Conservation (phyloP, 2,329 filamentous ascomycete genomes). For the Pseudogymnoascus sp. region DNA sequence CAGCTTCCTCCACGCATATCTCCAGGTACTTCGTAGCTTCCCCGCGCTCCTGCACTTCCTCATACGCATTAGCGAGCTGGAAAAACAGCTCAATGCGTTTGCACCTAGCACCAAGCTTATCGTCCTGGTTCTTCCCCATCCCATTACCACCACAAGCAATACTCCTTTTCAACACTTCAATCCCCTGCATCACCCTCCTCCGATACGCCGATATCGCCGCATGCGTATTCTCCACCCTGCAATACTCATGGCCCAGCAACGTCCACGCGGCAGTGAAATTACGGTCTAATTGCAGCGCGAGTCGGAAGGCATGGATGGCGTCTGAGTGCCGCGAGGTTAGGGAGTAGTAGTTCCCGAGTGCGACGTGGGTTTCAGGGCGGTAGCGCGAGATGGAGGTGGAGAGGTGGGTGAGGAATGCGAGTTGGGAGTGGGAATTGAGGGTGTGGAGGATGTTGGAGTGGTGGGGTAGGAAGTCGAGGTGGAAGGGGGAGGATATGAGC, state of each 20-base stretch:
- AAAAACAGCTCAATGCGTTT: not conserved
- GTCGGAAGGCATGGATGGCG: slow-evolving; percentile 36
- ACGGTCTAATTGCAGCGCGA: not conserved
- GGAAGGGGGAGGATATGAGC: not conserved
- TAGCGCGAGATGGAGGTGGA: not conserved
- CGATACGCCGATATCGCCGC: not conserved
- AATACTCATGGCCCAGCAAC: not conserved
- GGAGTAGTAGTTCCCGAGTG: not conserved
- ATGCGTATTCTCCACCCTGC: not conserved
- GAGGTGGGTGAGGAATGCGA: not conserved
- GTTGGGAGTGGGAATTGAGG: not conserved
- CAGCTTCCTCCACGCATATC: not conserved
- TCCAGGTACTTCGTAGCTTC: not conserved
- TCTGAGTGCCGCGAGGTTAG: slow-evolving; percentile 25
- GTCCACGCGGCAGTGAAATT: not conserved
- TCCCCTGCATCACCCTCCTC: not conserved
- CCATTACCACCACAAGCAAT: not conserved
- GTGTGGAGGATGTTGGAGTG: not conserved
- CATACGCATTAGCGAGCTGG: not conserved
- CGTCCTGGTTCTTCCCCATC: not conserved
- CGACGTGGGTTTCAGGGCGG: not conserved
- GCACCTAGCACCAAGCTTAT: not conserved
- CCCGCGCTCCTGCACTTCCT: not conserved
- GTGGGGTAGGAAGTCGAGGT: not conserved
- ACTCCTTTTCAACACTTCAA: not conserved